Percentiles rank a stretch among this genome's conserved stretches.
Conservation (phyloP, 345 rosid species). For the Hibiscus trionum region DNA sequence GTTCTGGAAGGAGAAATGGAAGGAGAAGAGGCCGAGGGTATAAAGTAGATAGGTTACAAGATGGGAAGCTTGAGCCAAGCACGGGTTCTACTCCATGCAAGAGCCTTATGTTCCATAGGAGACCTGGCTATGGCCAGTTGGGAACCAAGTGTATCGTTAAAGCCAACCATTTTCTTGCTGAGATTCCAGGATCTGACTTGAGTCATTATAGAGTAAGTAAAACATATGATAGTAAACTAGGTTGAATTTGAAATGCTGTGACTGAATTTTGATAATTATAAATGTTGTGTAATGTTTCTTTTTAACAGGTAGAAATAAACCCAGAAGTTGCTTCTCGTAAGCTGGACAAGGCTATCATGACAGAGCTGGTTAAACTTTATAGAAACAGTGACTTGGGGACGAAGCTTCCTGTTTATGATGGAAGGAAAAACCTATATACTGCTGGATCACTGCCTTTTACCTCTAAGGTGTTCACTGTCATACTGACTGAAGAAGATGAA, state of each 20-base stretch:
- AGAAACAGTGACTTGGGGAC: conserved; percentile 24
- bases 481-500: conserved; percentile 24
- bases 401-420: conserved; percentile 41
- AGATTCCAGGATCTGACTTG: conserved; percentile 28
- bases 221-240: not conserved
- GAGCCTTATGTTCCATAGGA: conserved; percentile 21
- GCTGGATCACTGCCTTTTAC: conserved; percentile 34
- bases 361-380: conserved; percentile 24
- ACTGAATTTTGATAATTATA: not conserved
- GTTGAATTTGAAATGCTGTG: not conserved
- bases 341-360: conserved; percentile 26
- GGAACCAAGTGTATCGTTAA: conserved; percentile 31
- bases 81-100: conserved; percentile 17
- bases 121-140: conserved; percentile 26
- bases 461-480: conserved; percentile 23
- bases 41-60: conserved; percentile 14
- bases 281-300: not conserved
- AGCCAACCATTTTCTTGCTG: conserved; percentile 39
- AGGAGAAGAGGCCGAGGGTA: conserved; percentile 18
- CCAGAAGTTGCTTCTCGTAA: conserved; percentile 28
- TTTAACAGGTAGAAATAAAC: conserved; percentile 26
- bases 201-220: conserved; percentile 31
- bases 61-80: conserved; percentile 7
- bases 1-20: conserved; percentile 9
- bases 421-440: conserved; percentile 28